phyloP scores from a whole-genome alignment of 2,329 filamentous ascomycete genomes.

The Aschersonia sp. region DNA sequence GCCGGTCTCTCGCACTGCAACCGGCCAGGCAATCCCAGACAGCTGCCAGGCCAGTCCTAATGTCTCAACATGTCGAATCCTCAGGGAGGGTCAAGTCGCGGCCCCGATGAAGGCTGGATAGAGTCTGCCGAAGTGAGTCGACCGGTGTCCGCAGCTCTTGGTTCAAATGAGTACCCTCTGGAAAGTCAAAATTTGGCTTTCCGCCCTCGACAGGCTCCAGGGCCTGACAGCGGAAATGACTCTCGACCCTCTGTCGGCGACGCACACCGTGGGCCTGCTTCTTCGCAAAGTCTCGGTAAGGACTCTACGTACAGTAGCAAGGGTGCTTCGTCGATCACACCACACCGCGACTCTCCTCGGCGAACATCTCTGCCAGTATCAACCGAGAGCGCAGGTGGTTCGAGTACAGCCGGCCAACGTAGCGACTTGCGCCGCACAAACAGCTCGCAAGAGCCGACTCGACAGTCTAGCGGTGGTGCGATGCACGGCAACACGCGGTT shows the following conservation, averaged over 20 bases:
- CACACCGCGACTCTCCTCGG: too few species aligned
- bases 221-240: neutral
- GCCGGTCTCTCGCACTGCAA: neutral
- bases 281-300: too few species aligned
- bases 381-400: too few species aligned
- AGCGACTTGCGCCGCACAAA: too few species aligned
- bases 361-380: too few species aligned
- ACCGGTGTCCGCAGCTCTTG: neutral
- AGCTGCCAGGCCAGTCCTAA: conserved; percentile 5
- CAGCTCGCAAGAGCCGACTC: too few species aligned
- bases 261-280: neutral
- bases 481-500: too few species aligned
- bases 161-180: neutral
- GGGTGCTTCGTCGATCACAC: too few species aligned
- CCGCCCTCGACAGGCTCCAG: neutral
- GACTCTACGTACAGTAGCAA: too few species aligned
- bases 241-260: neutral
- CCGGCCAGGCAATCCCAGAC: neutral
- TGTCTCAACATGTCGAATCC: conserved; percentile 18
- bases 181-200: neutral
- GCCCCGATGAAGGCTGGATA: conserved; percentile 4
- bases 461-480: too few species aligned
- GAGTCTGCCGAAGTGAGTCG: neutral
- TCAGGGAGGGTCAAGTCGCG: conserved; percentile 11
- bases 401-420: too few species aligned